A percentile compares a stretch with the other conserved stretches of the same genome.
These are phyloP conservation scores for Grosmannia penicillata DNA, from an alignment of 2,329 filamentous ascomycete genomes.

Conservation along the genomic window DNA sequence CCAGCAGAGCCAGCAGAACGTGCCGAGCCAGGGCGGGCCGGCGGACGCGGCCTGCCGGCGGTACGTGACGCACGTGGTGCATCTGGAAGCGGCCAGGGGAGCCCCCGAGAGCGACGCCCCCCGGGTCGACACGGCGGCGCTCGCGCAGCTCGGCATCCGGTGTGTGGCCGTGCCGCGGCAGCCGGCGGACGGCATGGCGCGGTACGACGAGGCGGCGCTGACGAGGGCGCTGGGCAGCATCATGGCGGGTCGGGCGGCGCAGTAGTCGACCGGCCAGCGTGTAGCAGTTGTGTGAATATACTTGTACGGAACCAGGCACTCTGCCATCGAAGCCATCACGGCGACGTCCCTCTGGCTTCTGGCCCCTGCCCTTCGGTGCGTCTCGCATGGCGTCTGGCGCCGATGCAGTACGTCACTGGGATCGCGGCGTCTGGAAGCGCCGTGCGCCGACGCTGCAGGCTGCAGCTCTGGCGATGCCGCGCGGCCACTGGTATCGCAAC, in stretches of 20 bases:
- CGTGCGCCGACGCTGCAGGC: too few species aligned
- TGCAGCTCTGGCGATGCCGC: too few species aligned
- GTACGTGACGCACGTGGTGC: slow-evolving; percentile 75
- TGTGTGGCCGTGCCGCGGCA: slow-evolving; percentile 51
- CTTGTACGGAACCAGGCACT: too few species aligned
- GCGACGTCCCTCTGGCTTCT: too few species aligned
- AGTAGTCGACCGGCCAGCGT: too few species aligned
- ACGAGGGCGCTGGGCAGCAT: slow-evolving; percentile 64
- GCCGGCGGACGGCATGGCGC: slow-evolving; percentile 3
- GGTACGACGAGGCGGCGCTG: slow-evolving; percentile 63
- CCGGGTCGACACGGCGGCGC: slow-evolving; percentile 47
- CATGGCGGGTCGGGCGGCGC: slow-evolving; percentile 20
- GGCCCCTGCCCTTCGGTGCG: too few species aligned
- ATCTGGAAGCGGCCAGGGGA: slow-evolving; percentile 33
- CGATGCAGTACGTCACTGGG: too few species aligned
- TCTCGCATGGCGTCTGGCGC: too few species aligned
- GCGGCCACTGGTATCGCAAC: too few species aligned
- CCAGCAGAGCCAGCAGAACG: slow-evolving; percentile 43
- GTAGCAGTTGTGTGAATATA: too few species aligned
- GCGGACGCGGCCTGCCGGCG: slow-evolving; percentile 34
- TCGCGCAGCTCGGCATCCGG: slow-evolving; percentile 58
- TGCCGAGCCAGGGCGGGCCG: slow-evolving; percentile 15
- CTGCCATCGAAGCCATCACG: too few species aligned
- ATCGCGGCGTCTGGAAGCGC: too few species aligned
- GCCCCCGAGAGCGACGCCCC: slow-evolving; percentile 25